Percentiles rank a stretch among this genome's conserved stretches.
Evolutionary conservation across 192 early-diverging fungal genomes (phyloP).

Genomic region (Backusella psychrophila): DNA sequence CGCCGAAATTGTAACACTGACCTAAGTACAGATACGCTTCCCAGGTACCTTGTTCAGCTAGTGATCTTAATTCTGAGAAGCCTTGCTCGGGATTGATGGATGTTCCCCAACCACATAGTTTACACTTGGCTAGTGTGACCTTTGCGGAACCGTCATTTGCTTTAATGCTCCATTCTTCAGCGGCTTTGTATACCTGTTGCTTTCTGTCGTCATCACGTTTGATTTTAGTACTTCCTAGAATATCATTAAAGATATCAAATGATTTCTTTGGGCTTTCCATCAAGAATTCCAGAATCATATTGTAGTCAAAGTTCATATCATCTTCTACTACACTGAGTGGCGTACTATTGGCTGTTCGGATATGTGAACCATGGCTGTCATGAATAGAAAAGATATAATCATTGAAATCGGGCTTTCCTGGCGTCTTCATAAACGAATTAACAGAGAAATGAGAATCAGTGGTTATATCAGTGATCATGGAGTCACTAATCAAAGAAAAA

Average conservation of each 20-base stretch:
- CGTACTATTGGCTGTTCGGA: not conserved
- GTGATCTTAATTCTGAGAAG: constrained; percentile 15
- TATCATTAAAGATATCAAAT: constrained; percentile 3
- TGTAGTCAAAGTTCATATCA: not conserved
- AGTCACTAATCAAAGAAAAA: constrained; percentile 2
- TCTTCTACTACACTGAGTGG: not conserved
- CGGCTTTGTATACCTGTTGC: constrained; percentile 8
- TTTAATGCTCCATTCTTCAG: constrained; percentile 1
- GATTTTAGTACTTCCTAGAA: not conserved
- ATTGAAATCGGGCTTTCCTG: not conserved
- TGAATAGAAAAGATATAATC: not conserved
- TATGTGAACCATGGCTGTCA: not conserved
- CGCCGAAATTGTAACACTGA: constrained; percentile 28
- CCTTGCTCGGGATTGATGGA: constrained; percentile 16
- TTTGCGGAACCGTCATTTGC: constrained; percentile 14
- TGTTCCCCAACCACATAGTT: constrained; percentile 34
- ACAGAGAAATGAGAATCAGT: not conserved
- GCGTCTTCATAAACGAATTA: not conserved
- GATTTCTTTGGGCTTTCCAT: not conserved
- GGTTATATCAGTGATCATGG: not conserved
- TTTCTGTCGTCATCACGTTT: not conserved
- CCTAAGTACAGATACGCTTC: constrained; percentile 34
- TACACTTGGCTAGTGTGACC: constrained; percentile 34
- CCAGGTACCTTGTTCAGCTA: constrained; percentile 21
- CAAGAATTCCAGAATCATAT: not conserved